phyloP scores from a whole-genome alignment of 1,284 basidiomycete species.

The Mycena citricolor region DNA sequence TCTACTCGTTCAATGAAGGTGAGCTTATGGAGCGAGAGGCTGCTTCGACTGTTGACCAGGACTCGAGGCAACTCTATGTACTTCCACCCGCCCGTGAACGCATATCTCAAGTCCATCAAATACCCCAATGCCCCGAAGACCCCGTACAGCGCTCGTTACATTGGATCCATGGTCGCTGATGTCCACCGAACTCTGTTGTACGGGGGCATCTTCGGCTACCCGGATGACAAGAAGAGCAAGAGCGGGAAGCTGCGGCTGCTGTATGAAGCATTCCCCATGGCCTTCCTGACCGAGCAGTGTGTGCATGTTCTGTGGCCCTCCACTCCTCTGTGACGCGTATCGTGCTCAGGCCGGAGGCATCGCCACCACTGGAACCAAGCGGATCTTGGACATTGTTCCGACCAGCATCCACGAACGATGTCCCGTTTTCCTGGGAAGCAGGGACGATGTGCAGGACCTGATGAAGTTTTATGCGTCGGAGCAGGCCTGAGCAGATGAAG shows the following conservation, averaged over 20 bases:
- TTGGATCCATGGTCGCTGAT: constrained; percentile 99
- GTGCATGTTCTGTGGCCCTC: too few species aligned
- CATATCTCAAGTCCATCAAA: constrained; percentile 96
- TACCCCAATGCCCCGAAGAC: constrained; percentile 73
- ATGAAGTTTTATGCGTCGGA: constrained; percentile 82
- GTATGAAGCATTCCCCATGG: constrained; percentile 99
- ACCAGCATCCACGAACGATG: constrained; percentile 90
- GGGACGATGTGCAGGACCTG: constrained; percentile 91
- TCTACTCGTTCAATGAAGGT: constrained; percentile 99
- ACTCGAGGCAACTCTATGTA: too few species aligned
- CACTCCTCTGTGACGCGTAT: too few species aligned
- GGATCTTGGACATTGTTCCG: constrained; percentile 93
- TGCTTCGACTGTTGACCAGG: too few species aligned
- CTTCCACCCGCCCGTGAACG: constrained; percentile 84
- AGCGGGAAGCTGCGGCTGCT: constrained; percentile 92
- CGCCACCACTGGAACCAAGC: constrained; percentile 90
- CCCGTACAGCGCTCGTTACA: constrained; percentile 94
- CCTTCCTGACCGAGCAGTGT: constrained; percentile 93
- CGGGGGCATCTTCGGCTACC: constrained; percentile 99
- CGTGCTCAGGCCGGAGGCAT: constrained; percentile 97
- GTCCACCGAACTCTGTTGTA: constrained; percentile 96
- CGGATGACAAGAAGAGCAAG: constrained; percentile 97
- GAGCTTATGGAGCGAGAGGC: too few species aligned
- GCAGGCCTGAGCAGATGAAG: too few species aligned
- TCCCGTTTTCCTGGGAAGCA: constrained; percentile 92